Base-by-base conservation (phyloP, 139 green algal genomes). In the Medakamo hakoo region DNA sequence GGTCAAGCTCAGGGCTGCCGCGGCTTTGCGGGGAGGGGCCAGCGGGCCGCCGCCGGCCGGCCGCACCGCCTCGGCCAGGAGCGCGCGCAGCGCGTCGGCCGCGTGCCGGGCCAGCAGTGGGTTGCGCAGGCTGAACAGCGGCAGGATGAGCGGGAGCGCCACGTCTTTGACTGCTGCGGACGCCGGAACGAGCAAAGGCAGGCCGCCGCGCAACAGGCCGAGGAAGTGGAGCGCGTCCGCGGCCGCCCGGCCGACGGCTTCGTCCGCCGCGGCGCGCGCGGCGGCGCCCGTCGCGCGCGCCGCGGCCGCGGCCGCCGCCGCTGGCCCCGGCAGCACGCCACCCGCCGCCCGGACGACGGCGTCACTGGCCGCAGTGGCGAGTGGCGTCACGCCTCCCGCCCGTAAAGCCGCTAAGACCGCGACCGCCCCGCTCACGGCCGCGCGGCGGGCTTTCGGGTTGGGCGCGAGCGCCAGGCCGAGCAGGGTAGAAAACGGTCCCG, bases 201-300 rank as follows among this genome's bases (percentile, higher is more conserved):
- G 59, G 4, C 63, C 60, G 27, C 62, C 49, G 72, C 84, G 85
- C 18, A 94, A 73, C 5, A 67, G 64, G n/a, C 75, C 81, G 58
- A 95, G 62, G 55, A 91, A 63, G 71, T 92, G 84, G 64, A 95
- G 81, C 27, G 86, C 70, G 22, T 88, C 78, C 3, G 76, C 60
- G 24, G 92, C 83, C 5, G 86, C 79, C n/a, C 65, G 22, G 0
- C 73, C 63, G 59, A 94, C 88, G 9, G 72, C 77, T 23, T 73
- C 80, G 74, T 95, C 87, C 1, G 83, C 84, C 25, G 76, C 74
- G 1, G 65, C 27, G 3, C 87, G 78, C 52, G 76, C 70, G 4
- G 83, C 80, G 16, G 78, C 70, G 14, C 86, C 80, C 26, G n/a
- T n/a, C n/a, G 40, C 40, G 9, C 40, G 9, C 40, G 9, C 16